These are phyloP conservation scores for Ustilago xerochloae DNA, from an alignment of 1,284 basidiomycete species.

Conservation along the genomic window DNA sequence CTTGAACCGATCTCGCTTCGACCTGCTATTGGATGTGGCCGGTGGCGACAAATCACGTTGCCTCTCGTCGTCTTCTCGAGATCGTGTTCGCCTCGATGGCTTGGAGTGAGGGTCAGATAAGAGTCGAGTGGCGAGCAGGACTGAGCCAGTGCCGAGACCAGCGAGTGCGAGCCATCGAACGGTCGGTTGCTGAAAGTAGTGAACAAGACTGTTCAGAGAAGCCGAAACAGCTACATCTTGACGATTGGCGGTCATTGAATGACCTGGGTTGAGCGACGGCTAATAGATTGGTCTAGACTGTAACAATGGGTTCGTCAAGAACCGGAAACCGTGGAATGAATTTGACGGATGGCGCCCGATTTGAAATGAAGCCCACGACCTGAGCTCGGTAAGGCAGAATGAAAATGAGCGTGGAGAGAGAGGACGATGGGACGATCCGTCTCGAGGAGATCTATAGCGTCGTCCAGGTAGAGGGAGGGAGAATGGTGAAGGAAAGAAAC, in stretches of 20 bases:
- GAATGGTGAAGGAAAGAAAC: too few species aligned
- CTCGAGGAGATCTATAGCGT: too few species aligned
- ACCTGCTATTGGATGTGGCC: conserved; percentile 6
- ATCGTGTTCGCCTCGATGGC: background rate
- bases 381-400: too few species aligned
- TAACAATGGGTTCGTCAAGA: too few species aligned
- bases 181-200: conserved; percentile 24
- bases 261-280: background rate
- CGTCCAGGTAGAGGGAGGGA: background rate
- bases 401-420: too few species aligned
- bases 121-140: conserved; percentile 19
- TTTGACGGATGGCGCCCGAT: too few species aligned
- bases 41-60: conserved; percentile 20
- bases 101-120: background rate
- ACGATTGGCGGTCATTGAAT: conserved; percentile 21
- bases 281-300: too few species aligned
- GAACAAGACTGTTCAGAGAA: conserved; percentile 19
- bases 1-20: conserved; percentile 31
- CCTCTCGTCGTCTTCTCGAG: background rate
- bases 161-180: conserved; percentile 32
- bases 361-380: too few species aligned
- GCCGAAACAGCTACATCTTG: conserved; percentile 35
- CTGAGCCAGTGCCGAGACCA: conserved; percentile 36
- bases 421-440: background rate
- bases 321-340: too few species aligned